Evolutionary conservation across 2,329 filamentous ascomycete genomes (phyloP).

Genomic region (Cyphellophora europaea): DNA sequence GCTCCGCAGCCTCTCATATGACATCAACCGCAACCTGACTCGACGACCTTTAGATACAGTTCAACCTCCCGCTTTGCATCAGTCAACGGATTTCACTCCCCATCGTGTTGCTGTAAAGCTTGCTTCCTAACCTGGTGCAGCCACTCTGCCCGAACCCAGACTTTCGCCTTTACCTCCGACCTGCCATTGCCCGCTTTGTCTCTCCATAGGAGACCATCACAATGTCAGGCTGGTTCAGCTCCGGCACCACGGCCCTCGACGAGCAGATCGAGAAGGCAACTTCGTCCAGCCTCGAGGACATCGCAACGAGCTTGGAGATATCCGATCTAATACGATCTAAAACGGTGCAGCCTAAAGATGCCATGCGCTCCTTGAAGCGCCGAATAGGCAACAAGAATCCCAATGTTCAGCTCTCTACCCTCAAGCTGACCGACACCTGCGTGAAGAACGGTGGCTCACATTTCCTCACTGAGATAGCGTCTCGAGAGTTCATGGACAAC

Average conservation of each 20-base stretch:
- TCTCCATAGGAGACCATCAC: too few relatives aligned
- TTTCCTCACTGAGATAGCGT: constrained; percentile 91
- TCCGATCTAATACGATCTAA: constrained; percentile 96
- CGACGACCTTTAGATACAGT: too few relatives aligned
- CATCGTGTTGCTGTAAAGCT: too few relatives aligned
- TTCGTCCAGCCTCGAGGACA: constrained; percentile 89
- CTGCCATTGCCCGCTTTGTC: too few relatives aligned
- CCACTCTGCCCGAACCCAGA: too few relatives aligned
- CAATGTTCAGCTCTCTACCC: constrained; percentile 87
- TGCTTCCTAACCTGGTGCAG: too few relatives aligned
- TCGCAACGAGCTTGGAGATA: constrained; percentile 94
- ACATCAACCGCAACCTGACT: too few relatives aligned
- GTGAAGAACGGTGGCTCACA: constrained; percentile 97
- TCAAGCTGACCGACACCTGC: constrained; percentile 95
- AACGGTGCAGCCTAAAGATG: constrained; percentile 93
- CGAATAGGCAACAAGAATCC: constrained; percentile 97
- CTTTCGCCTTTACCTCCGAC: too few relatives aligned
- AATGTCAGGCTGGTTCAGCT: constrained; percentile 97
- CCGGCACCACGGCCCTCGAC: constrained; percentile 81
- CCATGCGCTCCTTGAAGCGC: constrained; percentile 90
- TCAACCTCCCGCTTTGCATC: too few relatives aligned
- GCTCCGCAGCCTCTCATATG: too few relatives aligned
- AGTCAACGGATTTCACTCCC: too few relatives aligned
- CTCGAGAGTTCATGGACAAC: constrained; percentile 97
- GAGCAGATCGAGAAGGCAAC: constrained; percentile 96